Evolutionary conservation across 495 filamentous ascomycete genomes (phyloP).

Genomic region (Tuber brumale): DNA sequence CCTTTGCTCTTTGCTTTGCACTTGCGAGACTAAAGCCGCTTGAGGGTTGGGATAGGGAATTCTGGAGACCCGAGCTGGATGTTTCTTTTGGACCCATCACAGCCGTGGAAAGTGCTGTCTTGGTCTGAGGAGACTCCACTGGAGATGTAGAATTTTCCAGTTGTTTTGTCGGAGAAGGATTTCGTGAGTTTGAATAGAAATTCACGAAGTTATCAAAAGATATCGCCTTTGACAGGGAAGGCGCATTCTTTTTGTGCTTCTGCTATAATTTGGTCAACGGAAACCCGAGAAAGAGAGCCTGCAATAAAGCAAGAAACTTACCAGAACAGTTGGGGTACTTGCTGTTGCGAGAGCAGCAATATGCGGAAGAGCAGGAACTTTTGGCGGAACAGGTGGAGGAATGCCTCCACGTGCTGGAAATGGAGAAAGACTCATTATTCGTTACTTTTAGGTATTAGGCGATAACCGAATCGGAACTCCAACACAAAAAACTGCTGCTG

Average conservation of each 20-base stretch:
- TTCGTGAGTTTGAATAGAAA: constrained; percentile 30
- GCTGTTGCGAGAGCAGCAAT: constrained; percentile 14
- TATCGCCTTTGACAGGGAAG: constrained; percentile 22
- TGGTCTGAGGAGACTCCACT: constrained; percentile 18
- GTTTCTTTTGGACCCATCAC: constrained; percentile 10
- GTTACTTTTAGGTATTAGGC: constrained; percentile 19
- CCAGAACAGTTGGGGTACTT: constrained; percentile 9
- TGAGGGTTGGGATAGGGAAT: constrained; percentile 17
- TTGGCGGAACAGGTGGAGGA: constrained; percentile 37
- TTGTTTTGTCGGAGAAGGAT: constrained; percentile 29
- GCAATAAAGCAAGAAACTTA: constrained; percentile 11
- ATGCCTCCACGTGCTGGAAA: constrained; percentile 31
- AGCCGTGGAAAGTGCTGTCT: constrained; percentile 6
- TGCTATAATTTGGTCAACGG: constrained; percentile 15
- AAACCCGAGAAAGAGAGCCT: constrained; percentile 9
- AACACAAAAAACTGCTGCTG: constrained; percentile 18
- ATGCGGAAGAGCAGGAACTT: constrained; percentile 21
- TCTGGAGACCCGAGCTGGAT: constrained; percentile 10
- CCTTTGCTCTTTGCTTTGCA: constrained; percentile 38
- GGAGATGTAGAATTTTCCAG: constrained; percentile 18
- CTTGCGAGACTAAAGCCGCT: constrained; percentile 13
- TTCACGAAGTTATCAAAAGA: constrained; percentile 31
- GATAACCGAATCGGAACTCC: constrained; percentile 21
- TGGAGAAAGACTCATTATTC: constrained; percentile 36
- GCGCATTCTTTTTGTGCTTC: constrained; percentile 26